Conservation (phyloP, 257 asterid species). For the Linaria vulgaris region DNA sequence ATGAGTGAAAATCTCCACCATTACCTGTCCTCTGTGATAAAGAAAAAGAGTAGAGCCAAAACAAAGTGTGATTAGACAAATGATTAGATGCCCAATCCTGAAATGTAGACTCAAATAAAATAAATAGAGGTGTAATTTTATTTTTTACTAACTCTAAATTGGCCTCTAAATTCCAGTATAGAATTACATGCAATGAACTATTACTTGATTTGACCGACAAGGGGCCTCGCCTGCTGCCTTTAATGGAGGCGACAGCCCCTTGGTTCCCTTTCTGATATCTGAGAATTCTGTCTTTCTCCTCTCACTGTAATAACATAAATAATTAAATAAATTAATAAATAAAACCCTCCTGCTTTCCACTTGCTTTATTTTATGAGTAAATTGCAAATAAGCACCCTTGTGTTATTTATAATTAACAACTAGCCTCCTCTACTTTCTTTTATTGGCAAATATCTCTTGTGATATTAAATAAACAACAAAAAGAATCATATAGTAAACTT, state of each 20-base stretch:
- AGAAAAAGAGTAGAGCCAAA: constrained; percentile 22
- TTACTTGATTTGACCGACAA: constrained; percentile 20
- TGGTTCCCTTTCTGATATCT: constrained; percentile 20
- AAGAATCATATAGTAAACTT: no score
- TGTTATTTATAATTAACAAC: no score
- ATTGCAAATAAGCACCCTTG: no score
- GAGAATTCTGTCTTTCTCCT: constrained; percentile 14
- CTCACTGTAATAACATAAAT: constrained; percentile 16
- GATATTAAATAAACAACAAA: no score
- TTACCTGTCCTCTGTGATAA: constrained; percentile 12
- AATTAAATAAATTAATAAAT: background rate
- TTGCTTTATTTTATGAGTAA: no score
- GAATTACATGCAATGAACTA: constrained; percentile 2
- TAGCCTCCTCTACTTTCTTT: no score
- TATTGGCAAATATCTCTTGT: no score
- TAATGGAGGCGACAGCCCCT: constrained; percentile 33
- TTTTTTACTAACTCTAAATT: background rate
- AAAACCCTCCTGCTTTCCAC: constrained; percentile 4
- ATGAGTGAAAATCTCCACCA: constrained; percentile 30
- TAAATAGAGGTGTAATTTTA: no score
- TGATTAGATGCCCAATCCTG: constrained; percentile 26
- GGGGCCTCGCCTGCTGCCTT: constrained; percentile 23
- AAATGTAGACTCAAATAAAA: background rate
- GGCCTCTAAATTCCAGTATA: background rate
- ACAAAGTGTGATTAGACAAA: constrained; percentile 24